Base-by-base conservation (phyloP, 371 early-diverging fungal genomes). In the Thermomucor indicae-seudaticae region DNA sequence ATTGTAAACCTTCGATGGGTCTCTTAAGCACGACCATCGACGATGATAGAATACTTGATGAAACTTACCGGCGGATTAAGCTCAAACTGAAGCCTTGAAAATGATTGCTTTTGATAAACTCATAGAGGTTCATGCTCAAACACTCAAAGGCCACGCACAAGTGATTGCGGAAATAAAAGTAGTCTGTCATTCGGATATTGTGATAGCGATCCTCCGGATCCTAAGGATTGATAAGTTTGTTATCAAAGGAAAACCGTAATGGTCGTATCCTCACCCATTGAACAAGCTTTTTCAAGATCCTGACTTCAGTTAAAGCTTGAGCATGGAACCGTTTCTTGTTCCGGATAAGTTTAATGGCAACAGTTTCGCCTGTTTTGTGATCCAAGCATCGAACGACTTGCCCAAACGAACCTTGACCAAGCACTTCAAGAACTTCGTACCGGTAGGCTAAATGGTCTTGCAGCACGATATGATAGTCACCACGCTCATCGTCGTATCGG, bases 321-420 rank as follows among this genome's bases (percentile, higher is more conserved):
- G 89, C 85, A 67, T 93, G 95, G 78, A 97, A 98, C 10, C 93
- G 80, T 63, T 86, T 91, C 80, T 93, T 92, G 72, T 95, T 95
- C 37, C 96, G 81, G 42, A 98, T 96, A 27, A 98, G 82, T 69
- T 98, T 98, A 52, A 98, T 80, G 4, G 99, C 99, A 6, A 94
- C 91, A 30, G 84, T 76, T 24, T 74, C 75, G 22, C 93, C 91
- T 1, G 88, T 84, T 58, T 89, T 89, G 75, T 96, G 95, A 66
- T 96, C 95, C 28, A 80, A 82, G 48, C 94, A 95, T 55, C 92
- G 90, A 41, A 94, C 82, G 0, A 98, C 99, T 62, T 98, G 96
- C 8, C 99, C 99, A 77, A 98, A 99, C 3, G 96, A 94, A 1
- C 99, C 99, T 65, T 92, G 90, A 31, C 99, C 99, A 2, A 99